phyloP scores from a whole-genome alignment of 106 monocot species.

The Acorus gramineus region DNA sequence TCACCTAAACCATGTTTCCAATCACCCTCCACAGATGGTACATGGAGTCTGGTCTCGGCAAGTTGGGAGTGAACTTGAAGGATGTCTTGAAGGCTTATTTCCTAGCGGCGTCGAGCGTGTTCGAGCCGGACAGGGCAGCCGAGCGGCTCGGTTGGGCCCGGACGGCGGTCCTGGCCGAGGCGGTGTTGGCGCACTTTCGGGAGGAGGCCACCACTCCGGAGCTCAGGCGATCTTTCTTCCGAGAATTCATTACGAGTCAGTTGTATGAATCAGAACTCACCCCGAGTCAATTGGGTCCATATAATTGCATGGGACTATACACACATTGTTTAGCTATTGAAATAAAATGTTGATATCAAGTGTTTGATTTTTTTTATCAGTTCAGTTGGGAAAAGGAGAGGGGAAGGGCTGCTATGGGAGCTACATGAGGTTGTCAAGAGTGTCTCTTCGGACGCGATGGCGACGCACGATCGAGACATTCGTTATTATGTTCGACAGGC shows the following conservation, averaged over 20 bases:
- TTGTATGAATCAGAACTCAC: no score
- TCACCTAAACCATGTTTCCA: no score
- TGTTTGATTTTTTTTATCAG: background rate
- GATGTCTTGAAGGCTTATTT: slow-evolving; percentile 42
- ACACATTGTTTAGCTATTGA: no score
- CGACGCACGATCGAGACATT: slow-evolving; percentile 2
- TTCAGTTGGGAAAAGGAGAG: background rate
- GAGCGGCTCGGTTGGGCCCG: slow-evolving; percentile 47
- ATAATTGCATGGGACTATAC: no score
- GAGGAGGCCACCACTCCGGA: background rate
- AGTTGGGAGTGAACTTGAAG: slow-evolving; percentile 18
- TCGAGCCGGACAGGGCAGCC: slow-evolving; percentile 36
- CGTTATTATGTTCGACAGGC: slow-evolving; percentile 14
- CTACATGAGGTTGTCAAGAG: slow-evolving; percentile 11
- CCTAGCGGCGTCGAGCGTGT: slow-evolving; percentile 35
- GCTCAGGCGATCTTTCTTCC: slow-evolving; percentile 3
- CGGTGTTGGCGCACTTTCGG: slow-evolving; percentile 12
- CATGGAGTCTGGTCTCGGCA: slow-evolving; percentile 19
- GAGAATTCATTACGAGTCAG: background rate
- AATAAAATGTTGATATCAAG: no score
- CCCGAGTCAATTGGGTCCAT: no score
- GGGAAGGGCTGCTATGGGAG: slow-evolving; percentile 9
- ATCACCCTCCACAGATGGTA: slow-evolving; percentile 39
- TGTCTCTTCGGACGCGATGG: background rate
- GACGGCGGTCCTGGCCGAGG: slow-evolving; percentile 21